Evolutionary conservation across 352 stramenopile genomes (phyloP), one percentile per base, ranked within the genome.

Genomic region (Phytopythium helicoides): DNA sequence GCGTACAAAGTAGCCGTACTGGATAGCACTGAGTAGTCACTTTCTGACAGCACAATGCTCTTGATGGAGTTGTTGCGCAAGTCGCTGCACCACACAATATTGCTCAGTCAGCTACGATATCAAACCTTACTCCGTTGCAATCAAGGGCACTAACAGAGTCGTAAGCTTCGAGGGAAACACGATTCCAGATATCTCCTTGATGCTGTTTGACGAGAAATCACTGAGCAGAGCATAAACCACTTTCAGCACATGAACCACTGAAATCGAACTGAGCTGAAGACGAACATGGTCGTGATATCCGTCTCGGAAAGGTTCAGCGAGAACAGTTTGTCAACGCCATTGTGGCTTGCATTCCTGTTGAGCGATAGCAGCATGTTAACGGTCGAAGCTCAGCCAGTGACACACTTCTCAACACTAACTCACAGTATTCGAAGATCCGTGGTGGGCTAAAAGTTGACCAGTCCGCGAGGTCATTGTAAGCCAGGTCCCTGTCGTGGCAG

Each of bases 41-140:
- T 60, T 38, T 63, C 48, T 10, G 52, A 56, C 33, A 75, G 36
- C 54, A 69, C 62, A 21, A 75, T 65, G 1, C 16, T 26, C n/a
- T 58, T 44, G 21, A 75, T 69, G 23, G 15, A 64, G 47, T 75
- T 75, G 53, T 68, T 63, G 37, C 66, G 70, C 15, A 75, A 36
- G 41, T 75, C 66, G 7, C 66, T 75, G 42, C 14, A 54, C 8
- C 23, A 4, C n/a, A 22, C 12, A 57, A 52, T 9, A 23, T 33
- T 9, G 28, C 9, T 9, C 9, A 33, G 28, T 33, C 28, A 33
- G 28, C 28, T 33, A 10, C 28, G 5, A 38, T 12, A 11, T 9
- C 15, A 6, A 10, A n/a, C 25, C 28, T 25, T 31, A 54, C 38
- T 26, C 35, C 33, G 16, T 19, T 33, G 9, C 37, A 36, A 12